A percentile compares a stretch with the other conserved stretches of the same genome.
These are phyloP conservation scores for Zalaria obscura DNA, from an alignment of 2,329 filamentous ascomycete species.

Conservation along the genomic window DNA sequence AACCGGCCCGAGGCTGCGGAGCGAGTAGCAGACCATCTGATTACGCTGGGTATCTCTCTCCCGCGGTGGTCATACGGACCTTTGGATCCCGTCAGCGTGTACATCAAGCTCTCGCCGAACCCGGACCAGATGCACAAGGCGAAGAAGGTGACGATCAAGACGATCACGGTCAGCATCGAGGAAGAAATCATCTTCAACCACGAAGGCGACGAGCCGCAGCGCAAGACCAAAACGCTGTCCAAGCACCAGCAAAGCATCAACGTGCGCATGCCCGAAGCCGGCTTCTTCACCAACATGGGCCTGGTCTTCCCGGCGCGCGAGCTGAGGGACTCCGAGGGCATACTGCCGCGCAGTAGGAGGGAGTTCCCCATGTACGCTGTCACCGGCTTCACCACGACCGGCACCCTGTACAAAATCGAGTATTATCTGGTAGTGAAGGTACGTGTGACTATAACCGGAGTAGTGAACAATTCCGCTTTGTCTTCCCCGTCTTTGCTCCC, in stretches of 20 bases:
- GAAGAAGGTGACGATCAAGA: slow-evolving; percentile 80
- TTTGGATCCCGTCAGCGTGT: slow-evolving; percentile 86
- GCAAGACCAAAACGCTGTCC: slow-evolving; percentile 74
- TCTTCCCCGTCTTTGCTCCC: no score
- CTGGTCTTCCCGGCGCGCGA: slow-evolving; percentile 86
- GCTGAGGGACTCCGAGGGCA: slow-evolving; percentile 70
- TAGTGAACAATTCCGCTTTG: no score
- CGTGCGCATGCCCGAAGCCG: slow-evolving; percentile 74
- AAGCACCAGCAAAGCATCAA: slow-evolving; percentile 73
- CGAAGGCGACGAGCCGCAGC: slow-evolving; percentile 86
- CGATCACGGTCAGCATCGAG: slow-evolving; percentile 86
- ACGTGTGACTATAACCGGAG: slow-evolving; percentile 9
- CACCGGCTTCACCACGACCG: slow-evolving; percentile 83
- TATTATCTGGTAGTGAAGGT: slow-evolving; percentile 94
- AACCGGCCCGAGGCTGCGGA: slow-evolving; percentile 86
- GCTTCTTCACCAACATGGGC: slow-evolving; percentile 85
- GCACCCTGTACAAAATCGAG: slow-evolving; percentile 93
- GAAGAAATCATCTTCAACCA: slow-evolving; percentile 99
- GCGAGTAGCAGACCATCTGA: slow-evolving; percentile 74
- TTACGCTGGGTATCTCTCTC: slow-evolving; percentile 81
- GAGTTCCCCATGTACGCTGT: slow-evolving; percentile 84
- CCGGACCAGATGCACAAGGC: slow-evolving; percentile 84
- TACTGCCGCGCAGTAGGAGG: slow-evolving; percentile 70
- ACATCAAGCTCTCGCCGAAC: slow-evolving; percentile 87
- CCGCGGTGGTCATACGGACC: slow-evolving; percentile 96